Evolutionary conservation across 2,329 filamentous ascomycete genomes (phyloP).

Genomic region (Tetracladium maxilliforme): DNA sequence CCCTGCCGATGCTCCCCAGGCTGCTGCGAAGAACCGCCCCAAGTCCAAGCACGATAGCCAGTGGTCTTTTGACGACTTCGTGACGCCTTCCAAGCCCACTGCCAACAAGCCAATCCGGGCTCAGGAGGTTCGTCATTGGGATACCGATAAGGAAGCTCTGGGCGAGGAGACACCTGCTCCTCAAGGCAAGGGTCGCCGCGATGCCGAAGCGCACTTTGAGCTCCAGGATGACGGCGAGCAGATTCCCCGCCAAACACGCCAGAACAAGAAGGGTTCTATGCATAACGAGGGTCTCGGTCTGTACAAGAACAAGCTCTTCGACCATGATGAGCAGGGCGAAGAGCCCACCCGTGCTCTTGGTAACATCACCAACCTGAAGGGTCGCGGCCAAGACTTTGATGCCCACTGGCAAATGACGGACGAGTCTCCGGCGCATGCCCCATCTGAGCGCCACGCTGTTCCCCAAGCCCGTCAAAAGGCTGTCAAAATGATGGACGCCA

Average conservation of each 20-base stretch:
- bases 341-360: constrained; percentile 30
- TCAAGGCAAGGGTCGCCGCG: constrained; percentile 52
- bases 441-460: constrained; percentile 24
- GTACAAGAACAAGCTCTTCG: constrained; percentile 65
- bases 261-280: constrained; percentile 29
- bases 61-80: constrained; percentile 83
- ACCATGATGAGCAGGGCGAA: constrained; percentile 32
- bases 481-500: constrained; percentile 58
- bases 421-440: constrained; percentile 35
- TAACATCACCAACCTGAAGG: constrained; percentile 58
- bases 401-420: constrained; percentile 67
- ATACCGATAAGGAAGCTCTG: constrained; percentile 50
- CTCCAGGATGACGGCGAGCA: constrained; percentile 65
- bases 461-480: constrained; percentile 50
- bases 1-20: constrained; percentile 27
- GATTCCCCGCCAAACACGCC: too few relatives aligned
- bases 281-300: constrained; percentile 56
- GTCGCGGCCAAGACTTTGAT: constrained; percentile 63
- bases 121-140: constrained; percentile 68
- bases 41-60: constrained; percentile 55
- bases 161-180: constrained; percentile 42
- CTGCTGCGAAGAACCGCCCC: constrained; percentile 12
- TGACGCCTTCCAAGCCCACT: constrained; percentile 61
- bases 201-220: constrained; percentile 73
- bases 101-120: constrained; percentile 42